Conservation (phyloP, 83 land plant genomes). For the Larix sibirica region DNA sequence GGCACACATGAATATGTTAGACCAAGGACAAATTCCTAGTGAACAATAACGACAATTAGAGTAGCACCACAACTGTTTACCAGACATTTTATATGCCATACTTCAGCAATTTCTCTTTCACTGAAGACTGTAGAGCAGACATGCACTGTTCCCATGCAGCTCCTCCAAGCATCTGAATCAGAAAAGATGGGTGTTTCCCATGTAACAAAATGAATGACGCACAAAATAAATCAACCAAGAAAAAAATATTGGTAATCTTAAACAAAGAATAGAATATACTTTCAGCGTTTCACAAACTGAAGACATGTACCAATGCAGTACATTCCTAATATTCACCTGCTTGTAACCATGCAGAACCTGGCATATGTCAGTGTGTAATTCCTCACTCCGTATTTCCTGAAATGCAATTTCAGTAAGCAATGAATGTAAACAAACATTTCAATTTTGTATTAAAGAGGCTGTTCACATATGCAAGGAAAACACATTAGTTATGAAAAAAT, state of each 20-base stretch:
- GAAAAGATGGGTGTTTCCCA: not conserved
- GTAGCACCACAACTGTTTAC: slow-evolving; percentile 12
- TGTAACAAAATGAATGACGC: not conserved
- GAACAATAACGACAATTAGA: slow-evolving; percentile 6
- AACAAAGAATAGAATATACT: not conserved
- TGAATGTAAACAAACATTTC: not conserved
- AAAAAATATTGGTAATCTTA: not conserved
- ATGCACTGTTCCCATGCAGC: slow-evolving; percentile 90
- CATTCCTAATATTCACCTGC: slow-evolving; percentile 57
- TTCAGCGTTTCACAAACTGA: not conserved
- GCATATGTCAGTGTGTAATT: slow-evolving; percentile 81
- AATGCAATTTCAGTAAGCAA: not conserved
- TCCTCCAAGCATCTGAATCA: slow-evolving; percentile 72
- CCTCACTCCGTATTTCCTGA: slow-evolving; percentile 93
- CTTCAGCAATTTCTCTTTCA: slow-evolving; percentile 70
- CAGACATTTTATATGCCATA: slow-evolving; percentile 50
- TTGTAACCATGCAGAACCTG: slow-evolving; percentile 94
- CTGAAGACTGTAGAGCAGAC: slow-evolving; percentile 67
- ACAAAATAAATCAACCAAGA: not conserved
- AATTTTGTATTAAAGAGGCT: not conserved
- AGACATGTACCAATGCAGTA: not conserved
- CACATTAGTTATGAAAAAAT: not conserved
- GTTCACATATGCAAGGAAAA: not conserved
- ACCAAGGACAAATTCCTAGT: slow-evolving; percentile 18
- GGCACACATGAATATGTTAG: slow-evolving; percentile 20